Evolutionary conservation across 495 filamentous ascomycete genomes (phyloP).

Genomic region (Aspergillus taichungensis): DNA sequence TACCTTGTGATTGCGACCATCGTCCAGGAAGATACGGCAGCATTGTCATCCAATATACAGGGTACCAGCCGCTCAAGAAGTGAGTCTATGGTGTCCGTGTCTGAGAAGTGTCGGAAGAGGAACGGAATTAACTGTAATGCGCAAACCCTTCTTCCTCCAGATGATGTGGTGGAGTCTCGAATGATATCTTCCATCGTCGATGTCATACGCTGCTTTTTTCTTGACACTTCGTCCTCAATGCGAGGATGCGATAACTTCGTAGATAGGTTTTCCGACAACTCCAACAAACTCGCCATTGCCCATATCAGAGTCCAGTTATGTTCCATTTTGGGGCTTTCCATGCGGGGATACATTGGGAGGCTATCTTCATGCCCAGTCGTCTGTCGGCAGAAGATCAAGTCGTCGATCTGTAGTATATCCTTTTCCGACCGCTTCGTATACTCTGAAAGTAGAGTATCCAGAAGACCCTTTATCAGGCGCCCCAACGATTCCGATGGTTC

Average conservation of each 20-base stretch:
- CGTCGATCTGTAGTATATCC: conserved; percentile 67
- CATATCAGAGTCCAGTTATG: conserved; percentile 41
- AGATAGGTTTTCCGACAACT: conserved; percentile 20
- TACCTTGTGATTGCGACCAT: conserved; percentile 58
- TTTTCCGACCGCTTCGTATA: conserved; percentile 63
- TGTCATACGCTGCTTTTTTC: conserved; percentile 55
- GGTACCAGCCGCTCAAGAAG: conserved; percentile 40
- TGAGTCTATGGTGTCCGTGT: conserved; percentile 32
- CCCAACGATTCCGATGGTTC: conserved; percentile 20
- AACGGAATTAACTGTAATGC: conserved; percentile 78
- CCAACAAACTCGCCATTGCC: conserved; percentile 27
- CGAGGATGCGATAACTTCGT: conserved; percentile 5
- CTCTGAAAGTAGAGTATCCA: conserved; percentile 58
- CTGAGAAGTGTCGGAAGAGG: conserved; percentile 37
- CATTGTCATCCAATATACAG: conserved; percentile 49
- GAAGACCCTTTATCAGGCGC: conserved; percentile 42
- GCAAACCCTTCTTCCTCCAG: conserved; percentile 48
- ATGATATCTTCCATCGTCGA: conserved; percentile 52
- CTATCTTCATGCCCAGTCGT: conserved; percentile 6
- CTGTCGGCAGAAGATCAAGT: conserved; percentile 48
- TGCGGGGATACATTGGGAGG: conserved; percentile 30
- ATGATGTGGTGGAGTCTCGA: conserved; percentile 47
- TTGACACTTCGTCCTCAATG: conserved; percentile 14
- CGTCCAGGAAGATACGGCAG: conserved; percentile 49
- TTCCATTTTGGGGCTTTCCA: conserved; percentile 36